Conservation (phyloP, 1,139 yeast species). For the Nakaseomyces glabratus region DNA sequence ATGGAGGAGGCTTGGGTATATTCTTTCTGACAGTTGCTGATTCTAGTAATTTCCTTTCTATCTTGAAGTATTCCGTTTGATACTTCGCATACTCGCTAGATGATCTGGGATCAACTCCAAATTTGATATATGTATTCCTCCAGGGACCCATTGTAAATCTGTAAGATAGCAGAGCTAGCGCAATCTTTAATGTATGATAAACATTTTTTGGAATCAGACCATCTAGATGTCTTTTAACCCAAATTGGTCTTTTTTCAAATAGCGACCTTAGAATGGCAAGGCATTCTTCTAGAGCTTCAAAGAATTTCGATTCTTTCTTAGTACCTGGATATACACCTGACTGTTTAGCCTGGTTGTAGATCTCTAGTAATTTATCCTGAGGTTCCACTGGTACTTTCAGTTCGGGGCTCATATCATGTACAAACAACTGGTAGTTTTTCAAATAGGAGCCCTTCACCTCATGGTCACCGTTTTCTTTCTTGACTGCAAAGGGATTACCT, state of each 20-base stretch:
- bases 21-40: conserved; percentile 37
- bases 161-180: conserved; percentile 76
- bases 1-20: conserved; percentile 30
- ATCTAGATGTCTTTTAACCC: conserved; percentile 74
- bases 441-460: conserved; percentile 34
- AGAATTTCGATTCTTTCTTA: conserved; percentile 32
- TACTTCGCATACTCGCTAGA: conserved; percentile 49
- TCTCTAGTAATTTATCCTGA: conserved; percentile 35
- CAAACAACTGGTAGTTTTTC: conserved; percentile 31
- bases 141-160: conserved; percentile 87
- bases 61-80: conserved; percentile 75
- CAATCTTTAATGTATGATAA: conserved; percentile 51
- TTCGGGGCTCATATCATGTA: conserved; percentile 21
- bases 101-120: conserved; percentile 69
- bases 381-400: conserved; percentile 39
- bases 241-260: conserved; percentile 68
- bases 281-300: conserved; percentile 32
- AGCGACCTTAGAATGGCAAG: conserved; percentile 44
- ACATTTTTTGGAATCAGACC: conserved; percentile 46
- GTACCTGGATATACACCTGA: conserved; percentile 28
- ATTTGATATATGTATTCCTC: conserved; percentile 77
- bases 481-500: conserved; percentile 48
- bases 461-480: conserved; percentile 40
- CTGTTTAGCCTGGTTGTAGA: conserved; percentile 30
- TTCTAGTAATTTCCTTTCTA: conserved; percentile 26